Percentiles rank a stretch among this genome's conserved stretches.
These are phyloP conservation scores for Pseudomassariella vexata DNA, from an alignment of 2,329 filamentous ascomycete genomes.

Conservation along the genomic window DNA sequence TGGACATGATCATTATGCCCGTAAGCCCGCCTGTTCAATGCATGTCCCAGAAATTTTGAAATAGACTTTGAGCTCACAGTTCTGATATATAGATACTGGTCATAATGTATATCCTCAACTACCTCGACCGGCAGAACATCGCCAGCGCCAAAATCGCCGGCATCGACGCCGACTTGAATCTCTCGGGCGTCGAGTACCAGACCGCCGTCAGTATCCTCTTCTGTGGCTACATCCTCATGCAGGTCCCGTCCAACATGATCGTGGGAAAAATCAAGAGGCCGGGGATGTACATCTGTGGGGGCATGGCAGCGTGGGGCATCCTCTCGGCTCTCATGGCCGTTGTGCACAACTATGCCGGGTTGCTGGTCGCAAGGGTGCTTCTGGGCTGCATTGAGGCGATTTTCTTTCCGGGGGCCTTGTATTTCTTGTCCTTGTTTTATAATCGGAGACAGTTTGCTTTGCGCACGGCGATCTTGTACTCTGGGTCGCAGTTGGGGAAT, in stretches of 20 bases:
- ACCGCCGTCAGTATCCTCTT: slow-evolving; percentile 30
- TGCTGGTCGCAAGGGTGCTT: slow-evolving; percentile 41
- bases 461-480: slow-evolving; percentile 26
- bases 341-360: slow-evolving; percentile 37
- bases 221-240: slow-evolving; percentile 30
- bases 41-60: no score
- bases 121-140: slow-evolving; percentile 31
- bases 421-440: slow-evolving; percentile 33
- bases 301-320: slow-evolving; percentile 43
- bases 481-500: slow-evolving; percentile 24
- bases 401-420: slow-evolving; percentile 42
- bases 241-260: slow-evolving; percentile 30
- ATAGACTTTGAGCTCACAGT: no score
- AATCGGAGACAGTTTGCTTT: slow-evolving; percentile 29
- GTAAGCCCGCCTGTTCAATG: no score
- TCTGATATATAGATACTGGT: slow-evolving; percentile 15
- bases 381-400: slow-evolving; percentile 50
- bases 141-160: slow-evolving; percentile 32
- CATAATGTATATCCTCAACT: slow-evolving; percentile 34
- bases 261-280: slow-evolving; percentile 32
- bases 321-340: slow-evolving; percentile 43
- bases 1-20: no score
- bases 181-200: slow-evolving; percentile 20
- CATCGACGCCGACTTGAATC: slow-evolving; percentile 31
- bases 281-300: slow-evolving; percentile 42